phyloP scores from a whole-genome alignment of 225 moss, liverwort and hornwort genomes.

The Asterella californica region DNA sequence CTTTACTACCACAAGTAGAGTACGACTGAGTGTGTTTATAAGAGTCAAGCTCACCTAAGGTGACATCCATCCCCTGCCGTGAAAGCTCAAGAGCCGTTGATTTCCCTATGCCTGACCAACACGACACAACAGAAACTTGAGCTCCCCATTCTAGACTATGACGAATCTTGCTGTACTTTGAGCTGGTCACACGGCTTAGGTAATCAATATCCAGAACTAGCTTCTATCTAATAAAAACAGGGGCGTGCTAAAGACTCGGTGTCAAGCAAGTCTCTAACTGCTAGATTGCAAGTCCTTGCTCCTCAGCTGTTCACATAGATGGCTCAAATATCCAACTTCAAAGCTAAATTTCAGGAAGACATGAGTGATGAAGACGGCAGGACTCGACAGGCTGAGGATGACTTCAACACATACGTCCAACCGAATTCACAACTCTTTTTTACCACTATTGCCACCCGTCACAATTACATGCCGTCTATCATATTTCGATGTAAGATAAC shows the following conservation, averaged over 20 bases:
- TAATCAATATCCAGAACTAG: neutral
- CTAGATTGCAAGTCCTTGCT: no score
- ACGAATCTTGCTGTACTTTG: neutral
- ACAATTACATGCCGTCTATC: slow-evolving; percentile 58
- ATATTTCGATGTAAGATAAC: slow-evolving; percentile 1
- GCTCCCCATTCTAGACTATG: neutral
- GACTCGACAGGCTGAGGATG: neutral
- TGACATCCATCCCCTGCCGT: slow-evolving; percentile 70
- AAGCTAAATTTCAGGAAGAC: neutral
- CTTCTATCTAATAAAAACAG: neutral
- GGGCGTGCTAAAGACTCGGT: neutral
- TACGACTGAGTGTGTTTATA: no score
- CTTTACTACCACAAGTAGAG: neutral
- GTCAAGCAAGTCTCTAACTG: neutral
- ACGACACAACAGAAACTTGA: neutral
- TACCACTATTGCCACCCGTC: slow-evolving; percentile 83
- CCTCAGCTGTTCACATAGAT: no score
- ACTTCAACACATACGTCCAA: neutral
- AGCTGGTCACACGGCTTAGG: neutral
- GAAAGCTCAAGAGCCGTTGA: slow-evolving; percentile 79
- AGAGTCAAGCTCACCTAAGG: slow-evolving; percentile 56
- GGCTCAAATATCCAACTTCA: no score
- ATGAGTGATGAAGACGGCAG: neutral
- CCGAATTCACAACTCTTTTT: neutral
- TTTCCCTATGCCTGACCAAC: slow-evolving; percentile 67